Base-by-base conservation (phyloP, 140 eudicot genomes). In the Senecio squalidus region DNA sequence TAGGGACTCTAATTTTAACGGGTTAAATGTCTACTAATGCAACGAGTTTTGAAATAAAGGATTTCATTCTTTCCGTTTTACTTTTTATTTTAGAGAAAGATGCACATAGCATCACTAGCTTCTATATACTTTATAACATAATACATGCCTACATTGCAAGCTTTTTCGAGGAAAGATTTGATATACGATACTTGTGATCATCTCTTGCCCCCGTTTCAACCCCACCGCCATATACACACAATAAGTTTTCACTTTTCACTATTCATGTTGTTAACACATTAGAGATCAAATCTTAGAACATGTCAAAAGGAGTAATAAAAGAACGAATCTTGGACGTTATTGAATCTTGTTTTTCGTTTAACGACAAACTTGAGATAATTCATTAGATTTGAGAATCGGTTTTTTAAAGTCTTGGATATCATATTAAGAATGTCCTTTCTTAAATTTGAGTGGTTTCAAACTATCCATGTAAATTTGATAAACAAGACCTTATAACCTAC, bases 101-200 rank as follows among this genome's bases (percentile, higher is more conserved):
- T 22, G 11, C 38, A 4, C 34, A 13, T 28, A n/a, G 38, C 18
- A 36, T 38, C 22, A 6, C 55, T 17, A 60, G 15, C 55, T 17
- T 26, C 20, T 45, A 30, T 21, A 29, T 8, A 40, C 40, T 13
- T 33, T 29, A 7, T 14, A 4, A 15, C 18, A 45, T 11, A 15
- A 6, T n/a, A 22, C 25, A 48, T 14, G 23, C 31, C 30, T 21
- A 22, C 34, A 29, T 64, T 33, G 25, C 33, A 36, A n/a, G 60
- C 26, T 53, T 17, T 15, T 57, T 56, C 5, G 40, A 30, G 30
- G n/a, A 58, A 45, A 68, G 73, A 68, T 68, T 56, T 68, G 21
- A 9, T 44, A 61, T 40, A n/a, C n/a, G 29, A 66, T 54, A 18
- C 31, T 39, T 38, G 63, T 53, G n/a, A n/a, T n/a, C 47, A 54